Percentiles rank a stretch among this genome's conserved stretches.
Evolutionary conservation across 768 basidiomycete genomes (phyloP).

Genomic region (Pleurotus pulmonarius): DNA sequence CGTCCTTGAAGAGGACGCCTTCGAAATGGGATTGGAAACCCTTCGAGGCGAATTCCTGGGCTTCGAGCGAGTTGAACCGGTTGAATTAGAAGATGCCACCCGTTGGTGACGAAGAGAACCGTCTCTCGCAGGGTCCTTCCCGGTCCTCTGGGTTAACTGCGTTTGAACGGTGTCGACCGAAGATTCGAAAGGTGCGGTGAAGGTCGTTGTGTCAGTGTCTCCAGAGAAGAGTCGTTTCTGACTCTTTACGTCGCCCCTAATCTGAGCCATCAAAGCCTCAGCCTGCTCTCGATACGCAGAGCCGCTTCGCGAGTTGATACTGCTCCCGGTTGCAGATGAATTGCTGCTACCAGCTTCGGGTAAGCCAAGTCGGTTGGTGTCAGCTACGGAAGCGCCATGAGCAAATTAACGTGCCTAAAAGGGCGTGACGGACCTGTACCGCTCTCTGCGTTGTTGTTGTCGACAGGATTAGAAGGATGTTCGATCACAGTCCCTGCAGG

Average conservation of each 20-base stretch:
- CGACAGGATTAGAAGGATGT: too few relatives aligned
- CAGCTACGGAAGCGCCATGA: constrained; percentile 24
- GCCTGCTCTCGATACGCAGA: constrained; percentile 69
- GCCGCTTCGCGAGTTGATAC: constrained; percentile 19
- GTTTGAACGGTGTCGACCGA: constrained; percentile 8
- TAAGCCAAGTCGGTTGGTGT: constrained; percentile 29
- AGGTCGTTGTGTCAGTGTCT: constrained; percentile 52
- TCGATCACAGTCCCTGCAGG: constrained; percentile 16
- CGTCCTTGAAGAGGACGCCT: background rate
- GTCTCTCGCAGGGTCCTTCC: constrained; percentile 30
- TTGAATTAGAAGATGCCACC: constrained; percentile 29
- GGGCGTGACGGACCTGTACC: too few relatives aligned
- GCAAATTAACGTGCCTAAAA: too few relatives aligned
- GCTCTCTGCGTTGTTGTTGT: too few relatives aligned
- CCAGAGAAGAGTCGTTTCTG: constrained; percentile 70
- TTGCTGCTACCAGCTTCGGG: constrained; percentile 27
- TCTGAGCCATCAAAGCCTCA: constrained; percentile 80
- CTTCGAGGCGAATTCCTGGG: constrained; percentile 16
- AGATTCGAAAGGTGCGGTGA: constrained; percentile 29
- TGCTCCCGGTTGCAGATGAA: constrained; percentile 47
- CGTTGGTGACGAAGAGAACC: constrained; percentile 25
- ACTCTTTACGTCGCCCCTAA: constrained; percentile 74
- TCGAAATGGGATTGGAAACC: background rate
- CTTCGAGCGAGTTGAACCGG: constrained; percentile 18
- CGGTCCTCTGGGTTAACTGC: constrained; percentile 3